phyloP scores from a whole-genome alignment of 2,329 filamentous ascomycete genomes.

The Trichoderma simmonsii region DNA sequence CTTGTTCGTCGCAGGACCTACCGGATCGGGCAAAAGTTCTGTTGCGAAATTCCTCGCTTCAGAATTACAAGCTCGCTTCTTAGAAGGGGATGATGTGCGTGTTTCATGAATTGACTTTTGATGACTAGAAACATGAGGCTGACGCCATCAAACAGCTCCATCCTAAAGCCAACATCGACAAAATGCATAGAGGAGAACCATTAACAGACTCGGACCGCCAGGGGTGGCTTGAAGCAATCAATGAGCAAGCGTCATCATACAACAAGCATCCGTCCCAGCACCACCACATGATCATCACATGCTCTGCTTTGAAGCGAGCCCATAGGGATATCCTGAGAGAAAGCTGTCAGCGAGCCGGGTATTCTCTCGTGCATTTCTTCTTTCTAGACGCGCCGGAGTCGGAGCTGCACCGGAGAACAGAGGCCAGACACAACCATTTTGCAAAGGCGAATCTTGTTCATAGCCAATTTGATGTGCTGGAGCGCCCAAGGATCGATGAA shows the following conservation, averaged over 20 bases:
- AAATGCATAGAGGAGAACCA: constrained; percentile 2
- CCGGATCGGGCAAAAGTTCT: background rate
- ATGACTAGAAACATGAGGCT: background rate
- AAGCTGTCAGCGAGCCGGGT: background rate
- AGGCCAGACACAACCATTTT: background rate
- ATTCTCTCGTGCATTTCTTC: background rate
- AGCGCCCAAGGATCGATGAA: constrained; percentile 1
- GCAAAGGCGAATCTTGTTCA: constrained; percentile 7
- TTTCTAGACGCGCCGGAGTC: background rate
- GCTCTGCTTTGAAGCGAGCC: background rate
- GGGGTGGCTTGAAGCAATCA: constrained; percentile 7
- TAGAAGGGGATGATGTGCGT: constrained; percentile 4
- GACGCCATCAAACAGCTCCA: background rate
- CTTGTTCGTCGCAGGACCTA: background rate
- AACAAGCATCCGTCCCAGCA: background rate
- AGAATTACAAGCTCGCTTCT: background rate
- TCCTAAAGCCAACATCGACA: constrained; percentile 7
- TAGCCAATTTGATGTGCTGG: background rate
- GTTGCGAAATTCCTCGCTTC: background rate
- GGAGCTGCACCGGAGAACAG: background rate
- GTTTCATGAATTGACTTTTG: background rate
- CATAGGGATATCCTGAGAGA: background rate
- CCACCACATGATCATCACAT: background rate
- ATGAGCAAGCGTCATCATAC: background rate
- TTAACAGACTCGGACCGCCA: background rate